A percentile compares a stretch with the other conserved stretches of the same genome.
phyloP scores from a whole-genome alignment of 768 basidiomycete species.

The Boletus sp. region DNA sequence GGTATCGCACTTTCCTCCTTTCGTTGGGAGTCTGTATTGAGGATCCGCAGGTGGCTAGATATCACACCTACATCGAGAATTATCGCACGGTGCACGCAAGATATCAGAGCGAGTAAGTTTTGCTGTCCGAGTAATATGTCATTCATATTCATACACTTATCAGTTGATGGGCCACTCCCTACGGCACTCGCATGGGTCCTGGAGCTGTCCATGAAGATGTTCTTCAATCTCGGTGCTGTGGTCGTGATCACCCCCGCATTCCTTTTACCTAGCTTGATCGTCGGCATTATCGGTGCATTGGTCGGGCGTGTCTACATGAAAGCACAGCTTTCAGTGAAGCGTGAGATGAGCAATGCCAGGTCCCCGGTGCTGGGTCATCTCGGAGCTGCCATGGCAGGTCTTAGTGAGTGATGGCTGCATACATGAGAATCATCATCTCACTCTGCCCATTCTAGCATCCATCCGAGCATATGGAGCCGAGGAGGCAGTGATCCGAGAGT shows the following conservation, averaged over 20 bases:
- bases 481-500: constrained; percentile 40
- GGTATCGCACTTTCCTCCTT: neutral
- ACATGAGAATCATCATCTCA: neutral
- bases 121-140: too few relatives aligned
- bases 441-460: neutral
- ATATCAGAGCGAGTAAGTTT: neutral
- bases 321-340: constrained; percentile 1
- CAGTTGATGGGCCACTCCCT: neutral
- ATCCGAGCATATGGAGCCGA: constrained; percentile 45
- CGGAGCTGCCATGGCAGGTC: constrained; percentile 1
- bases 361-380: neutral
- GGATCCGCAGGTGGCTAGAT: neutral
- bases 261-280: neutral
- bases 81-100: constrained; percentile 1
- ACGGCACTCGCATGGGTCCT: neutral
- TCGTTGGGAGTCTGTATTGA: neutral
- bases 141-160: neutral
- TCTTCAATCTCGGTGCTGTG: constrained; percentile 2
- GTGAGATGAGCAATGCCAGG: constrained; percentile 5
- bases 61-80: neutral
- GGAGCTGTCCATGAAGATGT: neutral
- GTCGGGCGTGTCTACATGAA: neutral
- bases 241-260: neutral
- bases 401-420: neutral
- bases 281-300: neutral